A percentile compares a stretch with the other conserved stretches of the same genome.
phyloP scores from a whole-genome alignment of 306 rosid genomes.

The Hippophae rhamnoides region DNA sequence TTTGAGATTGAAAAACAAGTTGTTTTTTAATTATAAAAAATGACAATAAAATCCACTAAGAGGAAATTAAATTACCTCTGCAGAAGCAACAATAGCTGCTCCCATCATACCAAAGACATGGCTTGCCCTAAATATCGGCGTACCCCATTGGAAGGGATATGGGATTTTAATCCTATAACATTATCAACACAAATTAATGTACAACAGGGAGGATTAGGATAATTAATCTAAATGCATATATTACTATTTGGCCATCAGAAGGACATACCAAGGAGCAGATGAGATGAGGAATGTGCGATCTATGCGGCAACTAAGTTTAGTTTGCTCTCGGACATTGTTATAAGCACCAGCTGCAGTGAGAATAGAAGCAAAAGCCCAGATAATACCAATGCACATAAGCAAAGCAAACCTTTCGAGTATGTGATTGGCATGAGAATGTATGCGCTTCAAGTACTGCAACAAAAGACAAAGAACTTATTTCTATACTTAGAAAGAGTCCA shows the following conservation, averaged over 20 bases:
- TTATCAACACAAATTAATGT: conserved; percentile 7
- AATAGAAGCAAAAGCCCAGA: conserved; percentile 84
- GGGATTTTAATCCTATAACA: conserved; percentile 66
- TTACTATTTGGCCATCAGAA: conserved; percentile 3
- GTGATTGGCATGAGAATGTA: conserved; percentile 24
- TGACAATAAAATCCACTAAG: no score
- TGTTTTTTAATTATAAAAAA: no score
- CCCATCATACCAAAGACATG: conserved; percentile 97
- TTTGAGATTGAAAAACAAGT: no score
- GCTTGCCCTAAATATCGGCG: conserved; percentile 88
- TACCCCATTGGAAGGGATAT: conserved; percentile 94
- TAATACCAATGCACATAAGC: conserved; percentile 52
- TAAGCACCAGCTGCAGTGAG: conserved; percentile 84
- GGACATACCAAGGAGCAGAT: conserved; percentile 70
- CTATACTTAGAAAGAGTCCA: not conserved
- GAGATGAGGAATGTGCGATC: conserved; percentile 62
- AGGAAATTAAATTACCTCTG: conserved; percentile 42
- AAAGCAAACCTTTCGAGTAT: conserved; percentile 62
- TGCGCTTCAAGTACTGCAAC: conserved; percentile 48
- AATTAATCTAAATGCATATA: conserved; percentile 3
- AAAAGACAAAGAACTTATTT: conserved; percentile 5
- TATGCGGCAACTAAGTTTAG: conserved; percentile 64
- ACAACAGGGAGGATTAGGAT: not conserved
- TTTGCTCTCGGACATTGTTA: conserved; percentile 36
- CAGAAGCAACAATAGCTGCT: conserved; percentile 80